Evolutionary conservation across 2,329 filamentous ascomycete species (phyloP), one percentile per base, ranked within the genome.

Genomic region (Botryotinia convoluta): DNA sequence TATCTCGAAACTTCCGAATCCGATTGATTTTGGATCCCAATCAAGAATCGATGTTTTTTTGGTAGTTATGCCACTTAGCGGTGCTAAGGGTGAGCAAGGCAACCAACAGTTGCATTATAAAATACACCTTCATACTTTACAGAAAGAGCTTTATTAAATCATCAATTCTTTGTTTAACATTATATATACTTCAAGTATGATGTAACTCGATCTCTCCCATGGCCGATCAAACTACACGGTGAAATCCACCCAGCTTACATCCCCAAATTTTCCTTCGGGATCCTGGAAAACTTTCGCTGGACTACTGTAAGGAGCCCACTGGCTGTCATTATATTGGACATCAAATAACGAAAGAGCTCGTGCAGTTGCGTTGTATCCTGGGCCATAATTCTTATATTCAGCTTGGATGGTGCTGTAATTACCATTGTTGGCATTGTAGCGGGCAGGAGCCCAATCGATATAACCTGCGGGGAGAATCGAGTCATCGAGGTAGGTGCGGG

Each of bases 311-410:
- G 51, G 61, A 26, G 39, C 74, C 64, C 72, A 78, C 72, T 77
- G 35, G 10, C 12, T 59, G 29, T 74, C 74, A 35, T 69, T 78
- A 51, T 78, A 72, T 45, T 77, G 74, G 0, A 75, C 73, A 72
- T 75, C 75, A 63, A 74, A 77, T 29, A 71, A 48, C 10, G 75
- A 48, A 16, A 69, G 72, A 35, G 64, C 72, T 22, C 86, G 79
- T 0, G 81, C 87, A 0, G 83, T 85, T 14, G 78, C 77, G 77
- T 88, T 86, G 78, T 83, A 88, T 0, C 87, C 87, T 0, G 86
- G 85, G 1, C 87, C 87, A 74, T 80, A 85, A 54, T 82, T 79
- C 68, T 81, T 78, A 76, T 86, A 89, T 79, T 88, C 87, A 0
- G 86, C 87, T 85, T 87, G 85, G 2, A 86, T 79, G 0, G 87